Conservation (phyloP, 2,329 filamentous ascomycete genomes). For the Phaeosphaeria sp. region DNA sequence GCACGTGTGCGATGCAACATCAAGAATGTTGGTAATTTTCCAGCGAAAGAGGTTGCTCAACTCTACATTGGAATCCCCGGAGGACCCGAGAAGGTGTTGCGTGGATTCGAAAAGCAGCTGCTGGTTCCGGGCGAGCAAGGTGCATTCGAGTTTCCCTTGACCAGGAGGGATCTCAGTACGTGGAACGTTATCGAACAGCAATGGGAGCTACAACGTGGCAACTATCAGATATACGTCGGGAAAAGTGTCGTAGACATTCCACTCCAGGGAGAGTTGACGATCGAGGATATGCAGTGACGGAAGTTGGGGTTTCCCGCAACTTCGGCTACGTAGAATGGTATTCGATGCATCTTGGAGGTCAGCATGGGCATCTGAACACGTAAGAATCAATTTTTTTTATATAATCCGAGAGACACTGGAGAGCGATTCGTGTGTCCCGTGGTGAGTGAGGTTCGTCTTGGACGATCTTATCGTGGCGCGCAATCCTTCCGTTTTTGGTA, state of each 20-base stretch:
- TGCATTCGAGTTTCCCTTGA: constrained; percentile 70
- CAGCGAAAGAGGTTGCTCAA: constrained; percentile 75
- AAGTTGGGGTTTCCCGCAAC: no score
- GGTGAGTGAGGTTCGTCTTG: no score
- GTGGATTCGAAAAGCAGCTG: constrained; percentile 77
- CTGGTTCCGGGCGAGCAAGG: constrained; percentile 70
- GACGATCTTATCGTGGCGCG: no score
- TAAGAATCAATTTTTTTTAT: no score
- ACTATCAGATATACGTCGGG: constrained; percentile 33
- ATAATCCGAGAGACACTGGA: no score
- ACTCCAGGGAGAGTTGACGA: constrained; percentile 9
- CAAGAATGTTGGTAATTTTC: constrained; percentile 69
- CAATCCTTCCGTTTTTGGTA: no score
- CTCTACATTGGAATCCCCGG: constrained; percentile 67
- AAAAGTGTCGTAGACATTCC: constrained; percentile 36
- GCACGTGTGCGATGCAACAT: constrained; percentile 70
- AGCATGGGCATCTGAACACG: no score
- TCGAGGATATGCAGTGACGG: background rate
- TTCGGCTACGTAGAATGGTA: no score
- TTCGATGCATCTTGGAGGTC: no score
- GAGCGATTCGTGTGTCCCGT: no score
- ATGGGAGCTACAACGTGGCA: constrained; percentile 64
- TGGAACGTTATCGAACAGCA: constrained; percentile 79
- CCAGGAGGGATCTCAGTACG: constrained; percentile 79
- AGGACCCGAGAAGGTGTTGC: constrained; percentile 68